Evolutionary conservation across 129 eudicot species (phyloP).

Genomic region (Mikania micrantha): DNA sequence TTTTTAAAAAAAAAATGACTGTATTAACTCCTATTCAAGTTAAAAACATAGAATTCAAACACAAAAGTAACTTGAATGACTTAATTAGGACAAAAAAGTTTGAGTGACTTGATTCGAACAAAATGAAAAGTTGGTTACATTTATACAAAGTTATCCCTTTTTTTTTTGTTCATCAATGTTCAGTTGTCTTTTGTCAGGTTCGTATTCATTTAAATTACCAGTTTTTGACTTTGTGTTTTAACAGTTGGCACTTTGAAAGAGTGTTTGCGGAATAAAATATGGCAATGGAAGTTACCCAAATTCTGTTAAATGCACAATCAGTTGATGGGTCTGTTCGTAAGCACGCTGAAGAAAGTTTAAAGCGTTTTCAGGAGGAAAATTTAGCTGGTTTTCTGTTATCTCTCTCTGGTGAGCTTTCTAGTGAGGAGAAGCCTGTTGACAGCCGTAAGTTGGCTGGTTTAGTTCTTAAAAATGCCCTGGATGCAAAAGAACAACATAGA

Average conservation of each 20-base stretch:
- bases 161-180: background rate
- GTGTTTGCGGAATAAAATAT: constrained; percentile 19
- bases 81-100: too few species aligned
- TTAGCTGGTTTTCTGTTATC: constrained; percentile 67
- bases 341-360: constrained; percentile 81
- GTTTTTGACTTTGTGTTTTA: constrained; percentile 12
- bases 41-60: too few species aligned
- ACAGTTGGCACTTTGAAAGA: background rate
- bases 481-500: constrained; percentile 87
- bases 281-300: constrained; percentile 78
- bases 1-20: too few species aligned
- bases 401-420: constrained; percentile 72
- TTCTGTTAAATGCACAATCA: constrained; percentile 73
- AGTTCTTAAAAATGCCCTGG: constrained; percentile 79
- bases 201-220: background rate
- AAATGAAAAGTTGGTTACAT: too few species aligned
- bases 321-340: constrained; percentile 73
- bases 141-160: too few species aligned
- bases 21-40: too few species aligned
- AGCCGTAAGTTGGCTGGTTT: constrained; percentile 82
- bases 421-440: constrained; percentile 80
- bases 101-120: too few species aligned
- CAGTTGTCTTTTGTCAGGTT: background rate
- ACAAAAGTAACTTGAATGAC: too few species aligned
- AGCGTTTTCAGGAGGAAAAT: constrained; percentile 85